These are phyloP conservation scores for Fusarium tanahbumbuense DNA, from an alignment of 2,329 filamentous ascomycete genomes.

Conservation along the genomic window DNA sequence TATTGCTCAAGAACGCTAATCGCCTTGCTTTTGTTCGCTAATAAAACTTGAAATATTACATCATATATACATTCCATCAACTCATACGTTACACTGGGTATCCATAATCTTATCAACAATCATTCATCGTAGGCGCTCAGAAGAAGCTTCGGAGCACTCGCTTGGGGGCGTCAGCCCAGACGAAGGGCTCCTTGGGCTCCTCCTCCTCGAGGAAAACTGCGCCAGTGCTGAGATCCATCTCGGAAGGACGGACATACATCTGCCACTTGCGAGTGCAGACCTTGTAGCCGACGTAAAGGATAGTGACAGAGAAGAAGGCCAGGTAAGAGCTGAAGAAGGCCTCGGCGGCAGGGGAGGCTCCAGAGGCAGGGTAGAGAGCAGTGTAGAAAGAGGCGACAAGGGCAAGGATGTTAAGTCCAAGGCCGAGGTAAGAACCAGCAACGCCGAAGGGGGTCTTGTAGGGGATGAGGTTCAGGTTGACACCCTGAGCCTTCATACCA, in stretches of 20 bases:
- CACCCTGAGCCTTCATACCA: constrained; percentile 77
- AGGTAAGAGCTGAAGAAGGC: constrained; percentile 81
- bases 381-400: constrained; percentile 92
- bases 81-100: constrained; percentile 38
- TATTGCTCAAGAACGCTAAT: constrained; percentile 32
- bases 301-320: constrained; percentile 73
- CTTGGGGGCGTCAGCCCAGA: constrained; percentile 66
- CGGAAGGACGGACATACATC: constrained; percentile 69
- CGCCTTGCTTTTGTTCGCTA: constrained; percentile 31
- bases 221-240: constrained; percentile 91
- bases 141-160: constrained; percentile 38
- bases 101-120: constrained; percentile 33
- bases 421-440: constrained; percentile 83
- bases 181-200: constrained; percentile 77
- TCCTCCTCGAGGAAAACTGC: constrained; percentile 80
- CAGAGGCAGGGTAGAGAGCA: constrained; percentile 51
- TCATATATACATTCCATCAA: constrained; percentile 28
- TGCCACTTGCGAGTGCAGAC: constrained; percentile 71
- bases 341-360: constrained; percentile 75
- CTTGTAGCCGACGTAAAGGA: constrained; percentile 81
- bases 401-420: constrained; percentile 79
- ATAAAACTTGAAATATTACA: constrained; percentile 34
- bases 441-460: constrained; percentile 85
- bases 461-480: constrained; percentile 78
- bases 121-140: constrained; percentile 27